These are phyloP conservation scores for Phylloporus arenicola DNA, from an alignment of 768 basidiomycete species.

Conservation along the genomic window DNA sequence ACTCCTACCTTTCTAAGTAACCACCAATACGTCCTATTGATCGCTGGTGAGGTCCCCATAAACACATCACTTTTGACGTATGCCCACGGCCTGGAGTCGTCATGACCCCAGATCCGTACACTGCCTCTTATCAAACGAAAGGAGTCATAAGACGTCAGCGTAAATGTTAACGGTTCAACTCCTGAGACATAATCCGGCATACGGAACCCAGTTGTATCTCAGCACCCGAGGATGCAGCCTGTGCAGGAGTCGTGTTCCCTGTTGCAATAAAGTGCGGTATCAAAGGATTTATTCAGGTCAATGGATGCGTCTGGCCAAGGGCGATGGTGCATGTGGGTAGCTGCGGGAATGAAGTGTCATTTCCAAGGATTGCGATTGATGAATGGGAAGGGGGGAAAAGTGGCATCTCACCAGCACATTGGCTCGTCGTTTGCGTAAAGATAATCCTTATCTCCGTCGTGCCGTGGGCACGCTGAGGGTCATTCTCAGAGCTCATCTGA, in stretches of 20 bases:
- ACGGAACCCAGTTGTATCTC: not conserved
- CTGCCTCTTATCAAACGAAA: not conserved
- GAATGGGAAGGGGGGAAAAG: not conserved
- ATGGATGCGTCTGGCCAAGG: not conserved
- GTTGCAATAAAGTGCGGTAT: too few species aligned
- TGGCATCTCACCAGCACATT: not conserved
- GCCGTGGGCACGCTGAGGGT: not conserved
- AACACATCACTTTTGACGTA: slow-evolving; percentile 1
- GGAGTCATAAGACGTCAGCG: not conserved
- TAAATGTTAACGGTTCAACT: not conserved
- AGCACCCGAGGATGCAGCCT: not conserved
- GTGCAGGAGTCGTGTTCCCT: not conserved
- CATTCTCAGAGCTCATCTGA: not conserved
- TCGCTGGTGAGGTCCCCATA: not conserved
- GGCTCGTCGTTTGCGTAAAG: not conserved
- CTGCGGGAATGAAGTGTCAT: not conserved
- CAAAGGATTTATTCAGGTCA: not conserved
- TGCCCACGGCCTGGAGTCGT: not conserved
- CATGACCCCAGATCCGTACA: slow-evolving; percentile 4
- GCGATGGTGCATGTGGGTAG: not conserved
- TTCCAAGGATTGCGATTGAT: not conserved
- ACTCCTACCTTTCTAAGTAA: not conserved
- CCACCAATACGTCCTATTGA: not conserved
- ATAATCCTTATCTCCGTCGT: not conserved
- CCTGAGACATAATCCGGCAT: not conserved